Evolutionary conservation across 352 stramenopile species (phyloP).

Genomic region (Phytopythium boreale): DNA sequence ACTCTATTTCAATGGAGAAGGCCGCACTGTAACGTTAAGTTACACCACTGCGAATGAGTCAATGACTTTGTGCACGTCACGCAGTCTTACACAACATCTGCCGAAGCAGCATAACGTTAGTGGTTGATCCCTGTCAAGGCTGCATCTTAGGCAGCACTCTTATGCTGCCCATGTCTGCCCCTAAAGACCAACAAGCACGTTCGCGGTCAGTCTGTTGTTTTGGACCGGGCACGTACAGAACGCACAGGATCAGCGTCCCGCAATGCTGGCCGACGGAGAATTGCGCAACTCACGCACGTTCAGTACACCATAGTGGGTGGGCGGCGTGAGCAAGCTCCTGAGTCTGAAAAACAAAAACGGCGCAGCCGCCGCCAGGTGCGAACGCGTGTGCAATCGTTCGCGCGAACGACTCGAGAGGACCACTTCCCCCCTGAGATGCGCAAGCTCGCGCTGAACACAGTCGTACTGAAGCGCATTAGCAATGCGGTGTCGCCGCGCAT

Average conservation of each 20-base stretch:
- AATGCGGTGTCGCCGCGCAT: neutral
- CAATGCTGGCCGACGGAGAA: neutral
- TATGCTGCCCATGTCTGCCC: neutral
- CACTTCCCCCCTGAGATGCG: neutral
- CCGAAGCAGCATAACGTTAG: neutral
- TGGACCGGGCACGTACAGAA: no score
- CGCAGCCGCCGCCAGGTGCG: neutral
- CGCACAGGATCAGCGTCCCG: no score
- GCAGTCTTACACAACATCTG: neutral
- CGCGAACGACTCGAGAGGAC: neutral
- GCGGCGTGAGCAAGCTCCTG: neutral
- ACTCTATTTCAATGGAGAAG: no score
- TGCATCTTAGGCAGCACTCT: no score
- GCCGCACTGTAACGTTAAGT: no score
- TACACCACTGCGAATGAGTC: neutral
- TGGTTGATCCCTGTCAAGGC: neutral
- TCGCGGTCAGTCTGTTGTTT: no score
- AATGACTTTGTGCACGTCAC: neutral
- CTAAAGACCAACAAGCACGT: neutral
- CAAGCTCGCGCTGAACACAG: neutral
- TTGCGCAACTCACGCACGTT: neutral
- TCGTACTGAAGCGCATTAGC: neutral
- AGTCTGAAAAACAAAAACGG: neutral
- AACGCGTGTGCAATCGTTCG: neutral
- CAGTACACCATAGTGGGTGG: neutral